Conservation (phyloP, 768 basidiomycete species). For the Termitomyces sp. region DNA sequence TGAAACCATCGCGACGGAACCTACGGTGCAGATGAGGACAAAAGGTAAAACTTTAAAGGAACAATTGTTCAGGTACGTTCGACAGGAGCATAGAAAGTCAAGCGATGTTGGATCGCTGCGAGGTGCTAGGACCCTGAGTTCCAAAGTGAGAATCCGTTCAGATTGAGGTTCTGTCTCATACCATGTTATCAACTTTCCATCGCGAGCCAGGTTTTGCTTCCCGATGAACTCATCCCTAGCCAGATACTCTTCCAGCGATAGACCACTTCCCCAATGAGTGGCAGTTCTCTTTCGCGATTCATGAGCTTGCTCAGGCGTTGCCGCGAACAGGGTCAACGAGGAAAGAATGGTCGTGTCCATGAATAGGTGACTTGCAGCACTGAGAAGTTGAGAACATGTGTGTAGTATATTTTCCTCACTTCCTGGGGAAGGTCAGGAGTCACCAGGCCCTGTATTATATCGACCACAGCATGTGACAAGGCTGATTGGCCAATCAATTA, state of each 20-base stretch:
- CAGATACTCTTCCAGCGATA: slow-evolving; percentile 41
- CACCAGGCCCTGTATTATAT: too few relatives aligned
- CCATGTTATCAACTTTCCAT: slow-evolving; percentile 32
- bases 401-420: not conserved
- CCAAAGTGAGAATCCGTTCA: not conserved
- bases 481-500: not conserved
- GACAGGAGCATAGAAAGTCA: slow-evolving; percentile 55
- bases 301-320: slow-evolving; percentile 39
- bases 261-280: slow-evolving; percentile 37
- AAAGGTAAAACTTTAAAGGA: not conserved
- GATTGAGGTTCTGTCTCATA: not conserved
- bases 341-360: slow-evolving; percentile 3
- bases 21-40: slow-evolving; percentile 12
- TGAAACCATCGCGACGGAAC: slow-evolving; percentile 24
- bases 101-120: slow-evolving; percentile 43
- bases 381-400: not conserved
- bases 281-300: slow-evolving; percentile 35
- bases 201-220: slow-evolving; percentile 33
- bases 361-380: not conserved
- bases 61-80: slow-evolving; percentile 42
- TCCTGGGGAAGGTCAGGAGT: not conserved
- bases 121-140: slow-evolving; percentile 51
- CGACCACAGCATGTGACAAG: not conserved
- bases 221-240: slow-evolving; percentile 35
- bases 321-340: slow-evolving; percentile 38